Evolutionary conservation across 208 protist genomes (phyloP).

Genomic region (Crithidia sp.): DNA sequence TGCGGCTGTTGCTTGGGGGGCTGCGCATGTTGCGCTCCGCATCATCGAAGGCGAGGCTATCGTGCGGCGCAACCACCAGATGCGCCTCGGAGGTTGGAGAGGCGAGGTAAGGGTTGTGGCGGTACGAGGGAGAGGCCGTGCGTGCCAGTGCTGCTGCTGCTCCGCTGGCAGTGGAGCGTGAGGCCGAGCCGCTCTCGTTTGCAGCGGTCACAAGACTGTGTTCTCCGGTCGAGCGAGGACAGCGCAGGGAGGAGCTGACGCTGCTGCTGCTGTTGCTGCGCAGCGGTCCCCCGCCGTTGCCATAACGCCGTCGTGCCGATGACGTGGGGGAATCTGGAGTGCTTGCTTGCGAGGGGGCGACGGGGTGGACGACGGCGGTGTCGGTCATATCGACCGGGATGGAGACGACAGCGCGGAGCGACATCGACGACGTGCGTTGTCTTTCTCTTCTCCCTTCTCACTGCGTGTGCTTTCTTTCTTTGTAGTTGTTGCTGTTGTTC

Average conservation of each 20-base stretch:
- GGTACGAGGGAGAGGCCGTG: conserved; percentile 15
- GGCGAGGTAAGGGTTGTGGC: conserved; percentile 30
- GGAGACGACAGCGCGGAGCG: background rate
- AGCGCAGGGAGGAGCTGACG: conserved; percentile 9
- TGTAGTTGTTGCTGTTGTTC: conserved; percentile 9
- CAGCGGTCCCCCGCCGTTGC: background rate
- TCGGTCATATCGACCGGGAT: background rate
- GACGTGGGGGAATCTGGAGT: background rate
- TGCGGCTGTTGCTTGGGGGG: background rate
- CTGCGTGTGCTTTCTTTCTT: too few relatives aligned
- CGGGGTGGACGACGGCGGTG: background rate
- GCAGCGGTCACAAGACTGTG: background rate
- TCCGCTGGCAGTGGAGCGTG: too few relatives aligned
- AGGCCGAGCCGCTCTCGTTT: too few relatives aligned
- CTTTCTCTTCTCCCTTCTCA: conserved; percentile 7
- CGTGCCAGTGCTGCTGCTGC: background rate
- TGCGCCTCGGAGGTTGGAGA: conserved; percentile 7
- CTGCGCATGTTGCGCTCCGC: background rate
- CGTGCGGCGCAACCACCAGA: conserved; percentile 8
- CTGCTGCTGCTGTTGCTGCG: conserved; percentile 8
- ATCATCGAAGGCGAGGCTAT: background rate
- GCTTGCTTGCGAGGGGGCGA: background rate
- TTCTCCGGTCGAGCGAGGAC: conserved; percentile 1
- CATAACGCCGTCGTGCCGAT: background rate
- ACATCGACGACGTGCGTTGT: background rate